Evolutionary conservation across 371 early-diverging fungal species (phyloP).

Genomic region (Coemansia sp.): DNA sequence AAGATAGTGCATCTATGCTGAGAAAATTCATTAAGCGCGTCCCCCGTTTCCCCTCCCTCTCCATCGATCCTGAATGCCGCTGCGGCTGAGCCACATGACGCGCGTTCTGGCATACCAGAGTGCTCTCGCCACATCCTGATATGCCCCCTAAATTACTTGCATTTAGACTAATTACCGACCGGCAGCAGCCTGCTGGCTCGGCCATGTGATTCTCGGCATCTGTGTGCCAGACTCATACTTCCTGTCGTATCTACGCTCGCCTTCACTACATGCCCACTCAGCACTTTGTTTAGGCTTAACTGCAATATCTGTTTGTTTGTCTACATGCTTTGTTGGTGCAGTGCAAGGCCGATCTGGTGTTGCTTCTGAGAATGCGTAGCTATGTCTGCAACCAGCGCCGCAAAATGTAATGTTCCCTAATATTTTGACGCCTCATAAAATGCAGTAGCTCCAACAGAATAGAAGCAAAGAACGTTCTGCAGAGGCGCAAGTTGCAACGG

Average conservation of each 20-base stretch:
- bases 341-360: background rate
- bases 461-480: conserved; percentile 4
- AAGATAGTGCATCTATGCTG: background rate
- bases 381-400: background rate
- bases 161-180: conserved; percentile 3
- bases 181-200: background rate
- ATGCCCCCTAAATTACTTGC: conserved; percentile 1
- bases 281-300: too few species aligned
- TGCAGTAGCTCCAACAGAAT: background rate
- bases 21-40: conserved; percentile 3
- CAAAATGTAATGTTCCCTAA: background rate
- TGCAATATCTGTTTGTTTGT: too few species aligned
- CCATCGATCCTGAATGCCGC: conserved; percentile 3
- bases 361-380: background rate
- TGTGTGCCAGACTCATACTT: background rate
- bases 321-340: too few species aligned
- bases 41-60: background rate
- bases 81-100: background rate
- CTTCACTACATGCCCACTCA: too few species aligned
- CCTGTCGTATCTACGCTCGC: background rate
- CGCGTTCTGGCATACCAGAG: background rate
- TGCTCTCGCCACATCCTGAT: background rate
- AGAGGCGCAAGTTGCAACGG: background rate
- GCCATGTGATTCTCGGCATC: background rate
- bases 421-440: background rate